These are phyloP conservation scores for Geotrichum ghanense DNA, from an alignment of 805 yeast species.

Conservation along the genomic window DNA sequence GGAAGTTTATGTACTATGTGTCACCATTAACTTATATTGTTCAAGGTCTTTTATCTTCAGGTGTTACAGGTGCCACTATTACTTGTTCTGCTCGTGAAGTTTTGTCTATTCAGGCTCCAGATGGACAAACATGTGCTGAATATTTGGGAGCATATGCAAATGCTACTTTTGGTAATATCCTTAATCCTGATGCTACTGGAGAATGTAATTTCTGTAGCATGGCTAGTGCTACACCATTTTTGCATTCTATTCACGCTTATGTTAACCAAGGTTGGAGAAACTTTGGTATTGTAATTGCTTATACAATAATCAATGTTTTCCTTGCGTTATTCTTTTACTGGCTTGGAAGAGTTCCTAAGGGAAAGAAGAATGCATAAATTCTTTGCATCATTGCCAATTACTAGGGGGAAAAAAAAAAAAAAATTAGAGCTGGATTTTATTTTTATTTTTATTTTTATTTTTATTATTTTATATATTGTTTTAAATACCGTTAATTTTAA, in stretches of 20 bases:
- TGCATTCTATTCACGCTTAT: constrained; percentile 29
- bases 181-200: constrained; percentile 33
- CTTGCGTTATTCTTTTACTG: constrained; percentile 42
- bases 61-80: constrained; percentile 37
- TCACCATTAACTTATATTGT: constrained; percentile 63
- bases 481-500: no score
- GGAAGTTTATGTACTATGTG: constrained; percentile 68
- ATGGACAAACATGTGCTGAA: constrained; percentile 46
- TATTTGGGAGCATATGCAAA: constrained; percentile 34
- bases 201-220: constrained; percentile 19
- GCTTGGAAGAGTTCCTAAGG: constrained; percentile 66
- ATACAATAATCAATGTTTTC: constrained; percentile 34
- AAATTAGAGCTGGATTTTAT: no score
- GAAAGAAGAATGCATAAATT: neutral
- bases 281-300: constrained; percentile 44
- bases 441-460: no score
- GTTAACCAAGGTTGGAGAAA: constrained; percentile 40
- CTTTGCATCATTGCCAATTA: no score
- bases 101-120: constrained; percentile 38
- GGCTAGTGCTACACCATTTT: constrained; percentile 11
- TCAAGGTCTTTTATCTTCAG: constrained; percentile 37
- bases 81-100: constrained; percentile 39
- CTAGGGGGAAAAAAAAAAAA: no score
- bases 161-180: constrained; percentile 37
- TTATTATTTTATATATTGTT: no score